Conservation (phyloP, 2,329 filamentous ascomycete genomes). For the Hymenoscyphus fructigenus region DNA sequence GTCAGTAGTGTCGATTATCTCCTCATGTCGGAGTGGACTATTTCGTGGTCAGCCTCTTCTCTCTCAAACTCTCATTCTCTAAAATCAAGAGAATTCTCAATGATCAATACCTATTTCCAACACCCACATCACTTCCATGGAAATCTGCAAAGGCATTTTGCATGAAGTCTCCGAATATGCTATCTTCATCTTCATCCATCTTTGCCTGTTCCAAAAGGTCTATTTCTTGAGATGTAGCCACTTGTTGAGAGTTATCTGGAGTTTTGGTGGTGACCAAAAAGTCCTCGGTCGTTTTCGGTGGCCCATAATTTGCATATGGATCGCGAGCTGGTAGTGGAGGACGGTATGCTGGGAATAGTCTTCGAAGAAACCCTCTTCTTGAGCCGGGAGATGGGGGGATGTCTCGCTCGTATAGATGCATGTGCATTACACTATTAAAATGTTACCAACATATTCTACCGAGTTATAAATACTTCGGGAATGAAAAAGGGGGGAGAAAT, state of each 20-base stretch:
- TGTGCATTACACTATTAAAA: slow-evolving; percentile 5
- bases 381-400: background rate
- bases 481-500: background rate
- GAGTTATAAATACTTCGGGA: no score
- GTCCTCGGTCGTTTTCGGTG: background rate
- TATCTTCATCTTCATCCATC: background rate
- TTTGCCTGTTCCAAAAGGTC: background rate
- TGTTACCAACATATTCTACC: no score
- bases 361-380: background rate
- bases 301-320: background rate
- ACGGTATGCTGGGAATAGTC: slow-evolving; percentile 4
- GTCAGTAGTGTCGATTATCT: background rate
- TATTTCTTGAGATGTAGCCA: background rate
- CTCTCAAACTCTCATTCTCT: background rate
- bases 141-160: background rate
- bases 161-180: background rate
- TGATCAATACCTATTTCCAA: background rate
- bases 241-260: background rate
- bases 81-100: background rate
- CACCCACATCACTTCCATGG: background rate
- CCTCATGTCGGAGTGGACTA: background rate
- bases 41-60: background rate
- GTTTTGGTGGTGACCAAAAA: background rate
- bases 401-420: background rate
- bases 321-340: slow-evolving; percentile 7